Percentiles rank a stretch among this genome's conserved stretches.
These are phyloP conservation scores for Chlorella vulgaris DNA, from an alignment of 139 green algal genomes.

Conservation along the genomic window DNA sequence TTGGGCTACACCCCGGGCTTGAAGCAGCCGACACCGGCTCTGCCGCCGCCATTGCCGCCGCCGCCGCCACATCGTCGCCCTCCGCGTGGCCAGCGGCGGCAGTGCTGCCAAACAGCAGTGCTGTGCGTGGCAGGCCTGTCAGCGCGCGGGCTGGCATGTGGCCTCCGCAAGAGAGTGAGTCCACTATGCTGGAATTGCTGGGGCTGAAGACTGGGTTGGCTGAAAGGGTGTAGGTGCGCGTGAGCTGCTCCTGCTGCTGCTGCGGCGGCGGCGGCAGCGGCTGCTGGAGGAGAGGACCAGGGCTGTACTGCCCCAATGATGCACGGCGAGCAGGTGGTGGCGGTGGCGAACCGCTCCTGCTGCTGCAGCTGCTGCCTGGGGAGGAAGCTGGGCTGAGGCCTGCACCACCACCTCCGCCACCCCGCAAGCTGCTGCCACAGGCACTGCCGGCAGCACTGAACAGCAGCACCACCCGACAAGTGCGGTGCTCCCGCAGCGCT, in stretches of 20 bases:
- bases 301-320: too few species aligned
- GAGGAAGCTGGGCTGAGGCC: constrained; percentile 10
- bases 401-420: neutral
- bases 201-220: constrained; percentile 29
- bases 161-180: neutral
- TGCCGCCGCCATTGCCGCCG: neutral
- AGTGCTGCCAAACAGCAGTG: constrained; percentile 8
- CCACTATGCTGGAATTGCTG: too few species aligned
- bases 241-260: too few species aligned
- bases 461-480: constrained; percentile 25
- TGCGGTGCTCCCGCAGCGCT: neutral
- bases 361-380: neutral
- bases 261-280: too few species aligned
- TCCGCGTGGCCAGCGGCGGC: too few species aligned
- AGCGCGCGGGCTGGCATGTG: neutral
- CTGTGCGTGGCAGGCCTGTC: neutral
- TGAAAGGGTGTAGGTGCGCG: neutral
- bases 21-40: neutral
- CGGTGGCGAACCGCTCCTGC: neutral
- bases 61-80: too few species aligned
- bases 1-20: neutral
- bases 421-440: neutral
- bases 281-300: too few species aligned
- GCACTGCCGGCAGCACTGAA: neutral
- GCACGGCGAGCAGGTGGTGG: too few species aligned